Conservation (phyloP, 305 asterid genomes). For the Coffea humblotiana region DNA sequence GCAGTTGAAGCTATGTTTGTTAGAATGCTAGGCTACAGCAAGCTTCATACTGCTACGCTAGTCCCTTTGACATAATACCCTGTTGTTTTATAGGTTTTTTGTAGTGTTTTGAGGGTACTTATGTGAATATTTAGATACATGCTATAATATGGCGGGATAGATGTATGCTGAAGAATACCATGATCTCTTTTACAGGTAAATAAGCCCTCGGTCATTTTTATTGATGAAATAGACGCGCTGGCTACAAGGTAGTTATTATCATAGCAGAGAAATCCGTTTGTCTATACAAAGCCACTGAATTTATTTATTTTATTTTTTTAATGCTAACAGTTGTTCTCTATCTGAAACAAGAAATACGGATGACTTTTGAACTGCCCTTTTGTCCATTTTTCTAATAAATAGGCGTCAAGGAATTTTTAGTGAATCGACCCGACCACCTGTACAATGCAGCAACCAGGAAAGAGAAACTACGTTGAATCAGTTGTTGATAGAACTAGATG, state of each 20-base stretch:
- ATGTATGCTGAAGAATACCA: slow-evolving; percentile 21
- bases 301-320: not conserved
- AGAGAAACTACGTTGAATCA: slow-evolving; percentile 97
- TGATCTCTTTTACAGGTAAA: slow-evolving; percentile 65
- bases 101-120: not conserved
- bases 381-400: slow-evolving; percentile 27
- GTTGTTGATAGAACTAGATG: slow-evolving; percentile 93
- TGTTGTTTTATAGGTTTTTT: not conserved
- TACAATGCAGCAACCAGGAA: slow-evolving; percentile 93
- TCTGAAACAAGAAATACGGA: not conserved
- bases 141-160: not conserved
- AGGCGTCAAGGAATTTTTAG: slow-evolving; percentile 88
- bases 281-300: not conserved
- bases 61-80: not conserved
- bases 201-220: slow-evolving; percentile 92
- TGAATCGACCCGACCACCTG: slow-evolving; percentile 46
- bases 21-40: not conserved
- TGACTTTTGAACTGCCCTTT: slow-evolving; percentile 6
- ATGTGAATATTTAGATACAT: not conserved
- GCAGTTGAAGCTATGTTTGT: not conserved
- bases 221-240: slow-evolving; percentile 97
- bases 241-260: slow-evolving; percentile 75
- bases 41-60: not conserved
- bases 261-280: not conserved
- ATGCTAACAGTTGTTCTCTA: not conserved